Percentiles rank a stretch among this genome's conserved stretches.
Conservation (phyloP, 768 basidiomycete species). For the Amanita fuliginea region DNA sequence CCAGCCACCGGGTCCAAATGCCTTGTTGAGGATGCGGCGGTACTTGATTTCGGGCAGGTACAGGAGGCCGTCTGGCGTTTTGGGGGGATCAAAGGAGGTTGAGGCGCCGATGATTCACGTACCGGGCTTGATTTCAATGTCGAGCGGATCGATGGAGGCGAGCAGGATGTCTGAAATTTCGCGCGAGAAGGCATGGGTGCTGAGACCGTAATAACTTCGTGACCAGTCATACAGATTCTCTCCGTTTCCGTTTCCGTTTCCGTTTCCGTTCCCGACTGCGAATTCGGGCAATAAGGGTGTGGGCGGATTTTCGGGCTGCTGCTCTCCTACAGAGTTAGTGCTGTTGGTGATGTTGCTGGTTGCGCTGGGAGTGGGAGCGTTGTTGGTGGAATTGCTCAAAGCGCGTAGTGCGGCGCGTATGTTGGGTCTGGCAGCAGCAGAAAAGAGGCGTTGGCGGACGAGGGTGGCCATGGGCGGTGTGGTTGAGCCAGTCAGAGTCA, state of each 20-base stretch:
- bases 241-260: conserved; percentile 2
- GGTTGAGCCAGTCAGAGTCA: background rate
- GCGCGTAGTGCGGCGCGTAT: background rate
- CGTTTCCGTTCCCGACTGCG: too few relatives aligned
- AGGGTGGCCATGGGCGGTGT: background rate
- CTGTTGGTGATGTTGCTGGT: background rate
- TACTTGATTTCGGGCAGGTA: conserved; percentile 99
- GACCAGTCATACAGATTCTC: conserved; percentile 69
- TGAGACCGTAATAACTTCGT: conserved; percentile 75
- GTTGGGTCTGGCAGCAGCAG: background rate
- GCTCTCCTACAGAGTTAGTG: conserved; percentile 5
- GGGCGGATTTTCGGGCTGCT: background rate
- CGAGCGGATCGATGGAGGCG: conserved; percentile 61
- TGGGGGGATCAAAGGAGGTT: too few relatives aligned
- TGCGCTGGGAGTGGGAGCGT: background rate
- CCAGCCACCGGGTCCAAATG: conserved; percentile 96
- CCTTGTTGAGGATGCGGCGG: conserved; percentile 79
- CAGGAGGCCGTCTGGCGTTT: conserved; percentile 68
- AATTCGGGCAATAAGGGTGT: conserved; percentile 3
- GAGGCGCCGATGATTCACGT: too few relatives aligned
- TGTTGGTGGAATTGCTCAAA: background rate
- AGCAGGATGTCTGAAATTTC: conserved; percentile 65
- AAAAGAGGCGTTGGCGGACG: background rate
- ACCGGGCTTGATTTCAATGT: conserved; percentile 96
- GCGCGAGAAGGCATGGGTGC: conserved; percentile 62